Evolutionary conservation across 208 protist species (phyloP).

Genomic region (Acanthamoeba triangularis): DNA sequence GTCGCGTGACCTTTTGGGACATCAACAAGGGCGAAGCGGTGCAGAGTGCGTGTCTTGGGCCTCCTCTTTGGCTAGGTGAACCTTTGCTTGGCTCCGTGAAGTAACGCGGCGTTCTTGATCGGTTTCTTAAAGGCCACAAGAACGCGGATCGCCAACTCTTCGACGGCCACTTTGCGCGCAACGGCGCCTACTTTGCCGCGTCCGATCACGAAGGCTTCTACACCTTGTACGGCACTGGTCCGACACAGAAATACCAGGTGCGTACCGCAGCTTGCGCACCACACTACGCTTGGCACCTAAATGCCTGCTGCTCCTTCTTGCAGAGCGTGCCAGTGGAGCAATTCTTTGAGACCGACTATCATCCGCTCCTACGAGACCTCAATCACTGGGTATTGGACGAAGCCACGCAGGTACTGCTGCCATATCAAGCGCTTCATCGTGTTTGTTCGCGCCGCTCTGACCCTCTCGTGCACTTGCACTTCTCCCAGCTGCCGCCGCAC

Average conservation of each 20-base stretch:
- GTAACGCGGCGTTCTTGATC: background rate
- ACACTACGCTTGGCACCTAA: background rate
- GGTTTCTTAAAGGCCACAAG: background rate
- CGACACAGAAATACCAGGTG: background rate
- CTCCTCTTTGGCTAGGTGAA: background rate
- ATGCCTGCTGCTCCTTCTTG: background rate
- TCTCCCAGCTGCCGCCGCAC: slow-evolving; percentile 8
- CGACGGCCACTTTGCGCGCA: slow-evolving; percentile 68
- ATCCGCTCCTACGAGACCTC: slow-evolving; percentile 34
- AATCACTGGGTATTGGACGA: slow-evolving; percentile 74
- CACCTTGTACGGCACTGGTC: slow-evolving; percentile 65
- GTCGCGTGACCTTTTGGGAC: slow-evolving; percentile 56
- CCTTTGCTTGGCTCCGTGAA: background rate
- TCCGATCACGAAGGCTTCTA: slow-evolving; percentile 71
- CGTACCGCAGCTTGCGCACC: background rate
- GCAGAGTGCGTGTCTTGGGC: background rate
- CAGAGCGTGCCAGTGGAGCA: slow-evolving; percentile 69
- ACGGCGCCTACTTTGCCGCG: slow-evolving; percentile 60
- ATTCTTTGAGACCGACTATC: slow-evolving; percentile 74
- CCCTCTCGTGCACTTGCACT: background rate
- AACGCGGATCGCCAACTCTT: slow-evolving; percentile 53
- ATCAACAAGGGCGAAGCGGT: slow-evolving; percentile 48
- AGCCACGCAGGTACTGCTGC: slow-evolving; percentile 9
- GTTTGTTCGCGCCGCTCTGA: background rate
- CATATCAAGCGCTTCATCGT: background rate